A percentile compares a stretch with the other conserved stretches of the same genome.
Evolutionary conservation across 2,329 filamentous ascomycete species (phyloP).

Genomic region (Moelleriella libera): DNA sequence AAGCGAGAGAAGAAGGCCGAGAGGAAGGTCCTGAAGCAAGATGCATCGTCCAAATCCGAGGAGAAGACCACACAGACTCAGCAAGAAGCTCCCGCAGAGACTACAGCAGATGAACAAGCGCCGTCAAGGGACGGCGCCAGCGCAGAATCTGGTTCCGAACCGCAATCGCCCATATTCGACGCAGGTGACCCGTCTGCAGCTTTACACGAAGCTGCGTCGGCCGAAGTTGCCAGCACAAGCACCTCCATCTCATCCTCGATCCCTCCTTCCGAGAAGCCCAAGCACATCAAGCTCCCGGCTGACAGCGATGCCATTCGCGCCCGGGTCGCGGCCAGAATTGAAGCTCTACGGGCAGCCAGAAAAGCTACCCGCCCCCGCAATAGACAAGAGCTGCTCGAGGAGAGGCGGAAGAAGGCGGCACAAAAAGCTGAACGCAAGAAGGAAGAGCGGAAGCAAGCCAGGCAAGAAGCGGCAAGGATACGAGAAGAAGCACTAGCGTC

Average conservation of each 20-base stretch:
- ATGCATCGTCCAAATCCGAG: constrained; percentile 3
- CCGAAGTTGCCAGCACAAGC: constrained; percentile 38
- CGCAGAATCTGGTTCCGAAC: constrained; percentile 38
- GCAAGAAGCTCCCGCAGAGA: constrained; percentile 3
- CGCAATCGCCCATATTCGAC: constrained; percentile 42
- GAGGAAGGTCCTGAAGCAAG: constrained; percentile 16
- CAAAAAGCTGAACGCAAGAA: constrained; percentile 82
- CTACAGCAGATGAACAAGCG: constrained; percentile 6
- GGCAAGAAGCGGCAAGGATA: constrained; percentile 61
- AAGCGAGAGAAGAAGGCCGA: constrained; percentile 30
- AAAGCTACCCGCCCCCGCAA: constrained; percentile 79
- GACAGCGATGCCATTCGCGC: constrained; percentile 64
- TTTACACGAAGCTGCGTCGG: constrained; percentile 18
- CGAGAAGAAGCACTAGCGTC: constrained; percentile 49
- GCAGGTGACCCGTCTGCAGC: constrained; percentile 26
- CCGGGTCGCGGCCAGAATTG: constrained; percentile 70
- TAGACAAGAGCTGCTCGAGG: constrained; percentile 83
- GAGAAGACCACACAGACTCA: constrained; percentile 8
- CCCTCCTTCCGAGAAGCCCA: constrained; percentile 45
- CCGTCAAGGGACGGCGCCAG: constrained; percentile 14
- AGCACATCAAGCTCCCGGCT: constrained; percentile 51
- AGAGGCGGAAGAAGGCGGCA: constrained; percentile 74
- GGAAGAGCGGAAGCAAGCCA: constrained; percentile 62
- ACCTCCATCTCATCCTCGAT: constrained; percentile 59
- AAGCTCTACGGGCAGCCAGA: constrained; percentile 68